Evolutionary conservation across 352 stramenopile species (phyloP), one percentile per base, ranked within the genome.

Genomic region (Globisporangium polare): DNA sequence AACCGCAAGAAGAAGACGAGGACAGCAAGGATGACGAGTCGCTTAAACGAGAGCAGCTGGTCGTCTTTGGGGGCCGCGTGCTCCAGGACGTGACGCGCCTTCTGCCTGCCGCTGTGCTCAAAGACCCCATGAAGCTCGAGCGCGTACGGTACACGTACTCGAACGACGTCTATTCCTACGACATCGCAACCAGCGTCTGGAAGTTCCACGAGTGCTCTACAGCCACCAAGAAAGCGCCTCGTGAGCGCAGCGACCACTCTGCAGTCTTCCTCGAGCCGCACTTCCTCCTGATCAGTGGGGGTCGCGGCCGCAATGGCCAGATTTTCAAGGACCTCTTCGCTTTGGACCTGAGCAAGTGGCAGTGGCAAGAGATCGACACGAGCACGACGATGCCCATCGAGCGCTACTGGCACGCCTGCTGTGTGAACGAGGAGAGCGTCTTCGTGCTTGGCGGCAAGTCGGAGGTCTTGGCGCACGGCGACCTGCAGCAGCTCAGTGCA

Each of bases 391-490:
- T 54, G 3, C 65, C 69, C 15, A 62, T 71, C 37, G 70, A 80
- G 61, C 70, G 75, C 9, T 83, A 83, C 37, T 83, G 75, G 75
- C 70, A 79, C 41, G 63, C 58, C 15, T 73, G 72, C 60, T 78
- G 75, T 43, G 50, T 77, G 17, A 58, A 51, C 2, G 72, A 73
- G 13, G 65, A 72, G 7, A 74, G 69, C 17, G 56, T 90, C 22
- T 88, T 80, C 61, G 37, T 88, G 18, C 86, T 89, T 61, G 80
- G 78, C 18, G 80, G 80, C n/a, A 88, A 83, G 53, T 87, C 80
- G 0, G 80, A 89, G 13, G 67, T 72, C 13, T 46, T 81, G 9
- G 68, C 81, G 15, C 78, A 79, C 47, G 70, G 70, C 8, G 77
- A 88, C n/a, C 53, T 90, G 20, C 70, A 83, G 58, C 66, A 75